Conservation (phyloP, 2,329 filamentous ascomycete genomes). For the Byssoonygena ceratinophila region DNA sequence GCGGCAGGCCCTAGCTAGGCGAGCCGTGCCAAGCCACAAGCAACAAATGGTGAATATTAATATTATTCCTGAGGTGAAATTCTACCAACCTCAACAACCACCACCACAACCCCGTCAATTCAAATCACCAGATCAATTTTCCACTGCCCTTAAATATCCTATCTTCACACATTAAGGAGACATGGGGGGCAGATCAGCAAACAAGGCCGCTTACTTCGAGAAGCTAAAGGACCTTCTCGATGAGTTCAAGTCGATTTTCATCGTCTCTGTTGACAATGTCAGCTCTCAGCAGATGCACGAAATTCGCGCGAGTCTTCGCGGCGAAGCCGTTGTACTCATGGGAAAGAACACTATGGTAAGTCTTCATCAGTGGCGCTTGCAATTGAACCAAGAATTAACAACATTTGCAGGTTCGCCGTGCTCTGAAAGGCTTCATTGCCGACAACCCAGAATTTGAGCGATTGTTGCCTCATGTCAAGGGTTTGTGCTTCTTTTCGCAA, state of each 20-base stretch:
- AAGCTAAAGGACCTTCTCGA: conserved; percentile 98
- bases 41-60: no score
- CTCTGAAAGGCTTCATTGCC: conserved; percentile 82
- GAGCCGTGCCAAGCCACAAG: conserved; percentile 25
- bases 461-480: conserved; percentile 88
- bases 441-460: conserved; percentile 97
- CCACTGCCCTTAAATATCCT: conserved; percentile 98
- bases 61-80: conserved; percentile 7
- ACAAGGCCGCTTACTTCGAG: conserved; percentile 97
- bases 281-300: conserved; percentile 99
- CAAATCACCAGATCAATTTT: conserved; percentile 27
- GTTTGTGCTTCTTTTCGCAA: conserved; percentile 28
- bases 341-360: conserved; percentile 99
- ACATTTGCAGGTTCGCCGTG: conserved; percentile 67
- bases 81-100: conserved; percentile 18
- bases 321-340: conserved; percentile 92
- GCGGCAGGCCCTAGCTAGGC: conserved; percentile 25
- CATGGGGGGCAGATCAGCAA: conserved; percentile 94
- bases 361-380: conserved; percentile 13
- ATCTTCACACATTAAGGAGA: conserved; percentile 87
- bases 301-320: conserved; percentile 86
- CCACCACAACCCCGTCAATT: conserved; percentile 22
- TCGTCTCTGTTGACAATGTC: conserved; percentile 98
- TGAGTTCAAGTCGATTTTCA: conserved; percentile 95
- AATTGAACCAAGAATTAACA: conserved; percentile 3